Percentiles rank a stretch among this genome's conserved stretches.
Conservation (phyloP, 169 alveolate genomes). For the Eimeria zaria region DNA sequence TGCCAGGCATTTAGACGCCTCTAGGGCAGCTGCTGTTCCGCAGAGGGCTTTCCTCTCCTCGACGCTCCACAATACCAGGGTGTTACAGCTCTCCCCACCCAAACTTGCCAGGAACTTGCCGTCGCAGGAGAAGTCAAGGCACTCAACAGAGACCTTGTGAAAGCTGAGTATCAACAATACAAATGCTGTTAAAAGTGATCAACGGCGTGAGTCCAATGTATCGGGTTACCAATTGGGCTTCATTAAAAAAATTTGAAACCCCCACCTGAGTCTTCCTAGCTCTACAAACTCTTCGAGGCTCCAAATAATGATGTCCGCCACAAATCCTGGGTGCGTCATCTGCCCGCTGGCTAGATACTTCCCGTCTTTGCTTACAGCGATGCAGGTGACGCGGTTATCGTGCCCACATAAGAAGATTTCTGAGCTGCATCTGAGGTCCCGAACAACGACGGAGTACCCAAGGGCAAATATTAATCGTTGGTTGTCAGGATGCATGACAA, state of each 20-base stretch:
- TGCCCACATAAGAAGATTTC: constrained; percentile 96
- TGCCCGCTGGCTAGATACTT: constrained; percentile 95
- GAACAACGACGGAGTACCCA: constrained; percentile 92
- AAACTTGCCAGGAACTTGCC: constrained; percentile 93
- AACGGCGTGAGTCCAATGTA: background rate
- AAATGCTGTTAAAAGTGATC: background rate
- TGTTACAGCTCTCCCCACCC: constrained; percentile 97
- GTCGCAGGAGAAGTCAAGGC: constrained; percentile 82
- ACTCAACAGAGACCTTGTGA: constrained; percentile 83
- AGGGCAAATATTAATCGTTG: constrained; percentile 94
- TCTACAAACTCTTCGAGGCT: constrained; percentile 90
- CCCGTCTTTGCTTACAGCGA: constrained; percentile 92
- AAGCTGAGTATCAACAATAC: constrained; percentile 62
- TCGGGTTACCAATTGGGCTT: background rate
- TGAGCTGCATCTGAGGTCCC: constrained; percentile 93
- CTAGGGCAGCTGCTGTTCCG: constrained; percentile 95
- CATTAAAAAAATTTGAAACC: background rate
- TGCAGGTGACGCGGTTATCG: constrained; percentile 91
- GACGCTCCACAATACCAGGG: constrained; percentile 95
- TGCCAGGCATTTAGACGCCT: constrained; percentile 91
- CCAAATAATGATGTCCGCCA: constrained; percentile 95
- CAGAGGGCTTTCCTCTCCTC: constrained; percentile 93
- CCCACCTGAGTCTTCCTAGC: constrained; percentile 90
- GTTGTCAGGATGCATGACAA: constrained; percentile 95
- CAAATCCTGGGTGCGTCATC: constrained; percentile 95